Conservation (phyloP, 176 grass and related monocot genomes). For the Paspalum vaginatum region DNA sequence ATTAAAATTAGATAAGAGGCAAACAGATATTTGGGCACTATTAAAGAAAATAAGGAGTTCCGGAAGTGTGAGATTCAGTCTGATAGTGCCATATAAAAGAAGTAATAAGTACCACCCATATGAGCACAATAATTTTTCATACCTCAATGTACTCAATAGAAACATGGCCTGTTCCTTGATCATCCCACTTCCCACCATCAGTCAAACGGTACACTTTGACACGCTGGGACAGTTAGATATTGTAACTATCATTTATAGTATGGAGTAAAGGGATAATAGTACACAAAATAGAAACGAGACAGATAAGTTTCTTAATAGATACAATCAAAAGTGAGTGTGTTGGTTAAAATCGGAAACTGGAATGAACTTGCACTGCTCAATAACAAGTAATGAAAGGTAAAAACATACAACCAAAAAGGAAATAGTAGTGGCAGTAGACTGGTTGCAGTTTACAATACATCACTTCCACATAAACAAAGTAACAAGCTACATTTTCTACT, state of each 20-base stretch:
- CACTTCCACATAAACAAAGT: not conserved
- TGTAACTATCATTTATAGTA: conserved; percentile 30
- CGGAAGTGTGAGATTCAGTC: not conserved
- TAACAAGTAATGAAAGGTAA: not conserved
- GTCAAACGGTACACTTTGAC: conserved; percentile 90
- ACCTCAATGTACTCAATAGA: conserved; percentile 88
- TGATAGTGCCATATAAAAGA: conserved; percentile 29
- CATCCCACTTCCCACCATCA: conserved; percentile 94
- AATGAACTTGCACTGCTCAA: conserved; percentile 11
- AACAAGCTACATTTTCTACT: not conserved
- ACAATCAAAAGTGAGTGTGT: conserved; percentile 4
- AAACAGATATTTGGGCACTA: conserved; percentile 9
- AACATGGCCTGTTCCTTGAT: conserved; percentile 95
- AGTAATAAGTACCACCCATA: conserved; percentile 1
- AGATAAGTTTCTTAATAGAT: conserved; percentile 8
- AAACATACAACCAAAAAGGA: not conserved
- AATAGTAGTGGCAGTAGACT: not conserved
- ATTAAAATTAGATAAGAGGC: conserved; percentile 1
- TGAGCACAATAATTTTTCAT: not conserved
- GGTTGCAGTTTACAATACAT: not conserved
- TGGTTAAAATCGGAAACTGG: conserved; percentile 10
- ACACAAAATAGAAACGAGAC: conserved; percentile 18
- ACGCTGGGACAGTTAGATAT: conserved; percentile 65
- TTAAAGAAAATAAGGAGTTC: not conserved
- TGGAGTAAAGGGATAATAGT: not conserved